phyloP scores from a whole-genome alignment of 257 asterid genomes.

The Plantago major region DNA sequence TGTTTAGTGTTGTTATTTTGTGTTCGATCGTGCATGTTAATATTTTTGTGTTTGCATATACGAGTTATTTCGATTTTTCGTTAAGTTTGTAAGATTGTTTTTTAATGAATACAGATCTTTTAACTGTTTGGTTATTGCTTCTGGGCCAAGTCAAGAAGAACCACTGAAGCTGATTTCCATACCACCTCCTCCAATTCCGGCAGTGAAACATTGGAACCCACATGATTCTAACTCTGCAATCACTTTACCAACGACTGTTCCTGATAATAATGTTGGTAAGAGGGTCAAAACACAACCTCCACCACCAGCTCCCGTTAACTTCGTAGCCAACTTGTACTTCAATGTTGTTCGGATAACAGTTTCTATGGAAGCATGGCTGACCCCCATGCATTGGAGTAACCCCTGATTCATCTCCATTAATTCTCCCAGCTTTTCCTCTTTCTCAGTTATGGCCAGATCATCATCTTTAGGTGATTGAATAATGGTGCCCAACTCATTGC shows the following conservation, averaged over 20 bases:
- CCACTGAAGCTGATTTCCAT: constrained; percentile 68
- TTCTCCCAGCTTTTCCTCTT: constrained; percentile 84
- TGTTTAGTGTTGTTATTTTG: too few relatives aligned
- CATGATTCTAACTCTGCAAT: constrained; percentile 63
- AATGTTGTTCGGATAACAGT: constrained; percentile 67
- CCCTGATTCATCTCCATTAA: constrained; percentile 97
- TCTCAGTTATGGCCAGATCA: constrained; percentile 85
- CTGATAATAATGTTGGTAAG: constrained; percentile 74
- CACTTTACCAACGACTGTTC: constrained; percentile 68
- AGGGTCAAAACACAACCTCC: constrained; percentile 97
- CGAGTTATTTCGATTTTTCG: too few relatives aligned
- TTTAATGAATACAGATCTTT: constrained; percentile 23
- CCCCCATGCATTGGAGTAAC: constrained; percentile 92
- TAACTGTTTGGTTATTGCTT: constrained; percentile 20
- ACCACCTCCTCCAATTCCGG: constrained; percentile 91
- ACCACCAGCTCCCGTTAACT: constrained; percentile 98
- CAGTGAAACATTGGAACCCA: constrained; percentile 79
- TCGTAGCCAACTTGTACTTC: constrained; percentile 74
- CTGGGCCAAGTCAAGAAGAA: constrained; percentile 33
- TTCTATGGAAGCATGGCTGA: constrained; percentile 86
- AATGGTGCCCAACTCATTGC: constrained; percentile 72
- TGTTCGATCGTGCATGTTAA: too few relatives aligned
- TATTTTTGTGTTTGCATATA: too few relatives aligned
- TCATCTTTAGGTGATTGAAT: constrained; percentile 77
- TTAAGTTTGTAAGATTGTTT: constrained; percentile 2